Base-by-base conservation (phyloP, 352 stramenopile genomes). In the Pilasporangium apinafurcum region DNA sequence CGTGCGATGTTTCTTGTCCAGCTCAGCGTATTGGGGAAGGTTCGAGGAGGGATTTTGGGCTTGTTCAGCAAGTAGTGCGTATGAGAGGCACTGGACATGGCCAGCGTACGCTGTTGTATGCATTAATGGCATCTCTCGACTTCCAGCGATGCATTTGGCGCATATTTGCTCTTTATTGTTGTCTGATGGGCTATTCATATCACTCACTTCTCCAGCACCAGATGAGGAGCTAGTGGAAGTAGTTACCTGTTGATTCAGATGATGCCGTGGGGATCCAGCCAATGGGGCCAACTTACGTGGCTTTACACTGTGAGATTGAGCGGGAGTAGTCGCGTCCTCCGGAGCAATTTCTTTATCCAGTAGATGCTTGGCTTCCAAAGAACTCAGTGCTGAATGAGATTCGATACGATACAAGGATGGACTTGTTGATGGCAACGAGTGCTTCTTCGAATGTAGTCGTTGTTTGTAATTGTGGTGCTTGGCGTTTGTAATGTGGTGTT, bases 1-100 rank as follows among this genome's bases (percentile, higher is more conserved):
- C 13, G 72, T 85, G 13, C 72, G 63, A 3, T 72, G 63, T 45
- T 85, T 79, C 41, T 81, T 85, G 51, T 85, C 72, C 3, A 74
- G 41, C 32, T 52, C 61, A 2, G n/a, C 36, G 18, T 26, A 29
- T 22, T 42, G 42, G 43, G 53, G 24, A 18, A 30, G 39, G 27
- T 28, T 37, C 47, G 18, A 39, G n/a, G n/a, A n/a, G n/a, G n/a
- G n/a, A n/a, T n/a, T n/a, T n/a, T n/a, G n/a, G n/a, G n/a, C n/a
- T n/a, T n/a, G n/a, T n/a, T n/a, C n/a, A n/a, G n/a, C n/a, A 31
- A 28, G 22, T 3, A 82, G 36, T 2, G 82, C 42, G 8, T 50
- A 37, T 17, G 40, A 27, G 4, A 85, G 62, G 30, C 72, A 85
- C 1, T 29, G 32, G 1, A 51, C 26, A 37, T 85, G 72, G 4